These are phyloP conservation scores for Pseudogymnoascus sp. DNA, from an alignment of 2,329 filamentous ascomycete genomes.

Conservation along the genomic window DNA sequence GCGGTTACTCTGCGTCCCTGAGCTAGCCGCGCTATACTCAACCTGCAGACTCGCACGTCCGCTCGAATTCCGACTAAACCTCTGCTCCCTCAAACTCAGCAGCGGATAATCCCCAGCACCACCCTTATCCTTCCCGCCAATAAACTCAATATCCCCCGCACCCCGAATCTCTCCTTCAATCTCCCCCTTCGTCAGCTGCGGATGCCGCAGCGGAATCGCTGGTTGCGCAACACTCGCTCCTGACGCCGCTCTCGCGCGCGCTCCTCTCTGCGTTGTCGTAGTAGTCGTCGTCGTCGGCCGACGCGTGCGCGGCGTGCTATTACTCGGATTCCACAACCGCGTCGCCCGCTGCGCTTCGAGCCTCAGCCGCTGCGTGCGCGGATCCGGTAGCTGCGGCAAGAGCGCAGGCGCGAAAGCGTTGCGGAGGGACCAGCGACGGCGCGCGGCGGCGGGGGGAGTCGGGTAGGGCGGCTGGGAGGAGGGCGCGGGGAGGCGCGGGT, in stretches of 20 bases:
- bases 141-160: neutral
- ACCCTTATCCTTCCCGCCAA: slow-evolving; percentile 19
- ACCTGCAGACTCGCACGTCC: slow-evolving; percentile 37
- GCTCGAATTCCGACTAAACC: slow-evolving; percentile 40
- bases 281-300: slow-evolving; percentile 35
- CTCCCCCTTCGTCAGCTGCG: slow-evolving; percentile 20
- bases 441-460: slow-evolving; percentile 16
- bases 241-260: slow-evolving; percentile 24
- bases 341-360: slow-evolving; percentile 20
- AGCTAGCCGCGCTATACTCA: slow-evolving; percentile 34
- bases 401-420: slow-evolving; percentile 23
- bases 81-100: slow-evolving; percentile 47
- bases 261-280: slow-evolving; percentile 27
- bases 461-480: slow-evolving; percentile 25
- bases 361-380: slow-evolving; percentile 22
- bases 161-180: slow-evolving; percentile 18
- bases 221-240: slow-evolving; percentile 9
- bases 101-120: slow-evolving; percentile 44
- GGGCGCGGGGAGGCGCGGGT: slow-evolving; percentile 23
- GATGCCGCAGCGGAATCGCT: slow-evolving; percentile 25
- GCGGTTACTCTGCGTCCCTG: slow-evolving; percentile 20
- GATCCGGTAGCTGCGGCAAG: slow-evolving; percentile 19
- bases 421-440: slow-evolving; percentile 25
- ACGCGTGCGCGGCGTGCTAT: slow-evolving; percentile 47
- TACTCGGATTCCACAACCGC: slow-evolving; percentile 52